These are phyloP conservation scores for Diaporthe velutina DNA, from an alignment of 2,329 filamentous ascomycete species.

Conservation along the genomic window DNA sequence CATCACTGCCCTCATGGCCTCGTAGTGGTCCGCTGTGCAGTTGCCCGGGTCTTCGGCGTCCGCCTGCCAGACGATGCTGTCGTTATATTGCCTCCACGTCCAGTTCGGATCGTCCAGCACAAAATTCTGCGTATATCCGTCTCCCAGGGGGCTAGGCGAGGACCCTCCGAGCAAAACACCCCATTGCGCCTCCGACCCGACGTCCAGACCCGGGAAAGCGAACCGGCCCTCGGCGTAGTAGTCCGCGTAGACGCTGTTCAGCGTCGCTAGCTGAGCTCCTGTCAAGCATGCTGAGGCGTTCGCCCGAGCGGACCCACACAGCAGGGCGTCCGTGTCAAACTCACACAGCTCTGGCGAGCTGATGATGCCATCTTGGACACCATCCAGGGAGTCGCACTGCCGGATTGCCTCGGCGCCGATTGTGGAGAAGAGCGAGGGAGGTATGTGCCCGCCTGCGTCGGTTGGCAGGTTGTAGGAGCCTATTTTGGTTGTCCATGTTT, in stretches of 20 bases:
- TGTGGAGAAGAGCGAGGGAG: conserved; percentile 53
- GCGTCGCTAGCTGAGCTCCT: conserved; percentile 51
- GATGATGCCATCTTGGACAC: conserved; percentile 56
- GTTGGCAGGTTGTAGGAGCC: conserved; percentile 59
- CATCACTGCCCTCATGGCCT: conserved; percentile 46
- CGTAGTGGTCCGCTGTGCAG: conserved; percentile 47
- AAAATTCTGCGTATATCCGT: conserved; percentile 47
- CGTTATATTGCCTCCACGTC: conserved; percentile 48
- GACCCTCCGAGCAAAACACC: conserved; percentile 40
- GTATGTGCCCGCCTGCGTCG: conserved; percentile 56
- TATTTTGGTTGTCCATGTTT: conserved; percentile 53
- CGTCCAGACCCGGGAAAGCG: conserved; percentile 52
- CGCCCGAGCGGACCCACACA: conserved; percentile 35
- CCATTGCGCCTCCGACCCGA: conserved; percentile 57
- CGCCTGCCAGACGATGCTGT: conserved; percentile 44
- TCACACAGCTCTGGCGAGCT: conserved; percentile 43
- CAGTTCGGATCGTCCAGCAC: conserved; percentile 47
- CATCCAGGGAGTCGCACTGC: conserved; percentile 57
- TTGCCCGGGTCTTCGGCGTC: conserved; percentile 46
- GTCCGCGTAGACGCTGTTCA: conserved; percentile 47
- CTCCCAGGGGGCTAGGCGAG: conserved; percentile 43
- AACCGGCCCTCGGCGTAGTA: conserved; percentile 39
- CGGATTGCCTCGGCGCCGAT: conserved; percentile 54
- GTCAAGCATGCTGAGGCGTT: conserved; percentile 36
- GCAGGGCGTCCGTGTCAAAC: conserved; percentile 50